A percentile compares a stretch with the other conserved stretches of the same genome.
Evolutionary conservation across 345 rosid genomes (phyloP).

Genomic region (Eucalyptus cloeziana): DNA sequence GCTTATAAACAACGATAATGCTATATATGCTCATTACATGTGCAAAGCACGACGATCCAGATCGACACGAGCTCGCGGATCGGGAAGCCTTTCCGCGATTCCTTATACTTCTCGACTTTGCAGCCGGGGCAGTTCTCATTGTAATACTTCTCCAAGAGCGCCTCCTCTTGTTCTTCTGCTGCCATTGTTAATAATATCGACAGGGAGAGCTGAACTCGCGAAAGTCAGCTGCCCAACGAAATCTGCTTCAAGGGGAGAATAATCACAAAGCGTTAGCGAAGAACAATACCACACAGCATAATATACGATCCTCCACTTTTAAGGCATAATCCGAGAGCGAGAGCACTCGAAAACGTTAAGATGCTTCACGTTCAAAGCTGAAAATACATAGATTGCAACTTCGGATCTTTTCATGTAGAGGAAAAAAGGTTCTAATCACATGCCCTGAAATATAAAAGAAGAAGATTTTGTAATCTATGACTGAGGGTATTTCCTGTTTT

Average conservation of each 20-base stretch:
- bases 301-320: neutral
- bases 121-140: conserved; percentile 80
- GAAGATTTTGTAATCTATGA: neutral
- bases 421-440: neutral
- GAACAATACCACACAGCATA: neutral
- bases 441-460: neutral
- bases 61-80: conserved; percentile 36
- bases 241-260: neutral
- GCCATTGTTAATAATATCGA: neutral
- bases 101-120: conserved; percentile 50
- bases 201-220: neutral
- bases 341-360: neutral
- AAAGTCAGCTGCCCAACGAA: neutral
- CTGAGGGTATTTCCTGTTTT: neutral
- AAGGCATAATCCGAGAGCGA: neutral
- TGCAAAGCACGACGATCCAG: conserved; percentile 71
- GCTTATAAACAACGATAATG: neutral
- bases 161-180: conserved; percentile 4
- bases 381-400: neutral
- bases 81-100: conserved; percentile 44
- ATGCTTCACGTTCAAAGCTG: neutral
- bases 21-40: conserved; percentile 12
- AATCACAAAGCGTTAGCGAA: neutral
- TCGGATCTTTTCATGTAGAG: neutral
- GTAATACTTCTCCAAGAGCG: conserved; percentile 42